Evolutionary conservation across 176 grass and related monocot genomes (phyloP).

Genomic region (Carex pumila): DNA sequence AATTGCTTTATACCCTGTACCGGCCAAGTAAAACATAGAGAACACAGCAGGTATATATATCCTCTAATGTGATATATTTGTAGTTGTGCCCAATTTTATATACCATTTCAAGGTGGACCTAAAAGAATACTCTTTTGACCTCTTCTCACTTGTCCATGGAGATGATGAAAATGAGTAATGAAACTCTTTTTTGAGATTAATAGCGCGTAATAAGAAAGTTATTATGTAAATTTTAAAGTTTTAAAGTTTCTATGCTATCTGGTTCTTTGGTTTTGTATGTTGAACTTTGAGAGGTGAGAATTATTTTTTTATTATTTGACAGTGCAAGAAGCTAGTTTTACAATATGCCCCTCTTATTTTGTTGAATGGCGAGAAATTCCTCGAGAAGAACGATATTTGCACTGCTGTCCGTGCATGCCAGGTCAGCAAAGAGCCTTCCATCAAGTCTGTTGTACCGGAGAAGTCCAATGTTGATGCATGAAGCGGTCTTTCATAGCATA

Average conservation of each 20-base stretch:
- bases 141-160: neutral
- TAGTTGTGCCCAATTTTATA: neutral
- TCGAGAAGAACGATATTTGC: constrained; percentile 74
- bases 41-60: neutral
- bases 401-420: constrained; percentile 44
- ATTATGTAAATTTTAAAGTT: too few species aligned
- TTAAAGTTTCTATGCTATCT: too few species aligned
- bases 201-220: too few species aligned
- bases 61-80: neutral
- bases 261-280: too few species aligned
- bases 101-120: neutral
- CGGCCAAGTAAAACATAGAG: neutral
- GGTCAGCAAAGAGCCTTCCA: constrained; percentile 13
- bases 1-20: neutral
- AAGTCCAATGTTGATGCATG: constrained; percentile 26
- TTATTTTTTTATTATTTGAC: constrained; percentile 4
- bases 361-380: constrained; percentile 80
- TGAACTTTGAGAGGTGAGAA: neutral
- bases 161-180: neutral
- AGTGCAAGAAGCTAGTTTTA: constrained; percentile 93
- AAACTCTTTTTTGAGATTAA: too few species aligned
- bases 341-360: constrained; percentile 77
- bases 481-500: neutral
- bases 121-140: neutral
- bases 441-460: constrained; percentile 7